Evolutionary conservation across 495 filamentous ascomycete species (phyloP).

Genomic region (Podospora conica): DNA sequence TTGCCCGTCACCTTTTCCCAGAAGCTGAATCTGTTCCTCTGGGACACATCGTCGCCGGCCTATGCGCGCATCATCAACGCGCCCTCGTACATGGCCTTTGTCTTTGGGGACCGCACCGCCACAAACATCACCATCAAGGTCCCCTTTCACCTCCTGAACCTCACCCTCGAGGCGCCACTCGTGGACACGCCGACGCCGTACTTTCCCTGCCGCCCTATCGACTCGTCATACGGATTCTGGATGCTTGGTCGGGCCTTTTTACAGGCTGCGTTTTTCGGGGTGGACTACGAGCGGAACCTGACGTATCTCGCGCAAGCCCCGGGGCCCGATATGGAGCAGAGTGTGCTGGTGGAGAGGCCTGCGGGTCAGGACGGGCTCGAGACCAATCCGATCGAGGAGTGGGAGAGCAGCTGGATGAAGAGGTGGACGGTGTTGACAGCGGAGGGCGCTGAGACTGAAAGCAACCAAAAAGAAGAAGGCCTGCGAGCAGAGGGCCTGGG

Average conservation of each 20-base stretch:
- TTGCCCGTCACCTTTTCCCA: slow-evolving; percentile 42
- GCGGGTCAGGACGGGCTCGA: neutral
- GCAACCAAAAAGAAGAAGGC: no score
- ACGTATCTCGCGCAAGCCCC: slow-evolving; percentile 15
- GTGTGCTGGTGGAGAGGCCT: neutral
- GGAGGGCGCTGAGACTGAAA: neutral
- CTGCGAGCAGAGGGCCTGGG: neutral
- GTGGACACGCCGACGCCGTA: slow-evolving; percentile 39
- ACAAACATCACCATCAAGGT: slow-evolving; percentile 45
- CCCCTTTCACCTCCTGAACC: slow-evolving; percentile 47
- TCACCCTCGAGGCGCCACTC: slow-evolving; percentile 45
- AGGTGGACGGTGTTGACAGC: neutral
- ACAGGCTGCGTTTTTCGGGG: slow-evolving; percentile 51
- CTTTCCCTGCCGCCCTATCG: slow-evolving; percentile 45
- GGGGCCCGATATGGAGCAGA: slow-evolving; percentile 10
- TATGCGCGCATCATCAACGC: slow-evolving; percentile 43
- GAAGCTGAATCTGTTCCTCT: slow-evolving; percentile 42
- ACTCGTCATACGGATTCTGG: slow-evolving; percentile 17
- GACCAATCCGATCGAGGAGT: neutral
- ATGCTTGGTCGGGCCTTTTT: slow-evolving; percentile 50
- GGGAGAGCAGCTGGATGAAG: neutral
- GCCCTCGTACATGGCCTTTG: slow-evolving; percentile 45
- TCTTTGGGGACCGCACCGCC: slow-evolving; percentile 32
- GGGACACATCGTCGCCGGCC: slow-evolving; percentile 38
- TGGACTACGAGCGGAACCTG: slow-evolving; percentile 37